A percentile compares a stretch with the other conserved stretches of the same genome.
phyloP scores from a whole-genome alignment of 345 rosid species.

The Angophora floribunda region DNA sequence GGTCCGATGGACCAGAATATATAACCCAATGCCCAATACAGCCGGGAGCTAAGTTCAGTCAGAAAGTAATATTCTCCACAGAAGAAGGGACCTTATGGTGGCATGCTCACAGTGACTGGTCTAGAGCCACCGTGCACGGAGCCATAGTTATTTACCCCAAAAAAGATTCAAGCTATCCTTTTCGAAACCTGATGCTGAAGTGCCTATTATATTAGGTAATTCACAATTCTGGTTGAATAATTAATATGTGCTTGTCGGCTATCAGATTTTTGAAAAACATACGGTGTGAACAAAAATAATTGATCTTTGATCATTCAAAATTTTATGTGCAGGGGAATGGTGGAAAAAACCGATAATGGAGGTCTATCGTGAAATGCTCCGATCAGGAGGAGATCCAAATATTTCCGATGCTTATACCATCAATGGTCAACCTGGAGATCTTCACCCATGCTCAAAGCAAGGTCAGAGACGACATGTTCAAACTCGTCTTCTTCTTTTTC shows the following conservation, averaged over 20 bases:
- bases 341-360: conserved; percentile 21
- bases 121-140: conserved; percentile 24
- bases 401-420: conserved; percentile 10
- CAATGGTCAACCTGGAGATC: conserved; percentile 45
- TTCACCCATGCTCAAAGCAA: conserved; percentile 21
- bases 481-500: neutral
- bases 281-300: neutral
- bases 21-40: conserved; percentile 30
- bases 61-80: conserved; percentile 14
- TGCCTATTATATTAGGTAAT: conserved; percentile 23
- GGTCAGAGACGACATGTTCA: neutral
- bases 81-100: conserved; percentile 21
- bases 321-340: conserved; percentile 23
- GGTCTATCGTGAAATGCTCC: conserved; percentile 1
- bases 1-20: conserved; percentile 41
- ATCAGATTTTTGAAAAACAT: neutral
- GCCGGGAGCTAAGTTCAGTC: conserved; percentile 8
- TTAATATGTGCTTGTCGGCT: neutral
- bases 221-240: neutral
- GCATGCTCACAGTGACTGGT: conserved; percentile 19
- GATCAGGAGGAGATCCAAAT: conserved; percentile 14
- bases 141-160: conserved; percentile 21
- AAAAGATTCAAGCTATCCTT: conserved; percentile 16
- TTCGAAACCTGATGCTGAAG: conserved; percentile 7
- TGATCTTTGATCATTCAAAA: neutral